Conservation (phyloP, 2,329 filamentous ascomycete species). For the Pseudogymnoascus sp. region DNA sequence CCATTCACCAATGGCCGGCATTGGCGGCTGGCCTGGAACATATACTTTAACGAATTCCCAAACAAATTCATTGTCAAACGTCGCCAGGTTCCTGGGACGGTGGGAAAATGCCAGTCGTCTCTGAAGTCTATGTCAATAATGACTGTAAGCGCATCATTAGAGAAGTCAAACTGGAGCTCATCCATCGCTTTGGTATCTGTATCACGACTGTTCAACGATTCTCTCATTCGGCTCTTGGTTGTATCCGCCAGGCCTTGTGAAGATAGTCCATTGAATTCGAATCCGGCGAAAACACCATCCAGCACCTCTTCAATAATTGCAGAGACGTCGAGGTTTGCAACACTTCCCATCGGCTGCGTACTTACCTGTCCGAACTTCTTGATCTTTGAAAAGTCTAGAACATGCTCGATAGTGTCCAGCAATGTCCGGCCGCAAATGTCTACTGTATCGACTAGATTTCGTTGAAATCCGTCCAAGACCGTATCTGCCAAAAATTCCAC, state of each 20-base stretch:
- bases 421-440: conserved; percentile 46
- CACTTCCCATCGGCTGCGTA: conserved; percentile 19
- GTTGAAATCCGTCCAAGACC: conserved; percentile 38
- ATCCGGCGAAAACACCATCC: conserved; percentile 31
- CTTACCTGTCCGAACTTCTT: conserved; percentile 31
- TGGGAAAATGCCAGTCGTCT: conserved; percentile 27
- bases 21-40: too few species aligned
- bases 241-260: conserved; percentile 23
- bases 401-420: conserved; percentile 46
- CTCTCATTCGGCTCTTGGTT: conserved; percentile 14
- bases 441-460: conserved; percentile 40
- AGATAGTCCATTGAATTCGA: conserved; percentile 25
- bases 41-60: conserved; percentile 57
- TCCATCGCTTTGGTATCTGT: conserved; percentile 6
- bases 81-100: conserved; percentile 23
- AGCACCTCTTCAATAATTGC: conserved; percentile 32
- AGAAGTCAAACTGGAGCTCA: conserved; percentile 23
- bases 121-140: conserved; percentile 35
- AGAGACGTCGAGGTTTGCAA: conserved; percentile 28
- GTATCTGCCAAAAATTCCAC: conserved; percentile 47
- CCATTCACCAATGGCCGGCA: too few species aligned
- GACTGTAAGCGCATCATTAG: conserved; percentile 34
- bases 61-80: conserved; percentile 53
- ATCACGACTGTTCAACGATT: neutral
- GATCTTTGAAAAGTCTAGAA: conserved; percentile 50